phyloP scores from a whole-genome alignment of 129 eudicot genomes.

The Helichrysum umbraculigerum region DNA sequence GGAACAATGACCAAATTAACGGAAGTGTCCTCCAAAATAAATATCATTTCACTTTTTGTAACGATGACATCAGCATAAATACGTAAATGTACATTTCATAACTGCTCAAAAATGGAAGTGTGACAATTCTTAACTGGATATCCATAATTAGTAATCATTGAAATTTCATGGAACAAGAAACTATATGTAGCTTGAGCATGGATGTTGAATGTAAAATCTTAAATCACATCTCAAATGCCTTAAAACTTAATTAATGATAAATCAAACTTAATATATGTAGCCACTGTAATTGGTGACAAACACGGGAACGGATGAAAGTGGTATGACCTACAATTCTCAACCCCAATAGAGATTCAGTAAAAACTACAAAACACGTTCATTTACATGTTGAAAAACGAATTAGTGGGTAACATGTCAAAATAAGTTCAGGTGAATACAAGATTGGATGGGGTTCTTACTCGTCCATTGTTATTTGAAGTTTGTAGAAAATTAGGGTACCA shows the following conservation, averaged over 20 bases:
- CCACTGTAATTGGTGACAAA: not conserved
- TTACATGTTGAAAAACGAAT: not conserved
- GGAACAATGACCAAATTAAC: not conserved
- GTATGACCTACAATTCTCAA: not conserved
- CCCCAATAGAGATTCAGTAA: not conserved
- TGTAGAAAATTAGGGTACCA: not conserved
- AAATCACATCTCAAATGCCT: not conserved
- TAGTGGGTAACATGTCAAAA: not conserved
- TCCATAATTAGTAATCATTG: not conserved
- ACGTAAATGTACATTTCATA: not conserved
- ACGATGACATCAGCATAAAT: slow-evolving; percentile 1
- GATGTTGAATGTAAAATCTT: not conserved
- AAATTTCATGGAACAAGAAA: not conserved
- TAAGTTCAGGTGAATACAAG: not conserved
- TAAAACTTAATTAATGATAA: no score
- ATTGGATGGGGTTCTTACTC: not conserved
- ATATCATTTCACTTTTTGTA: not conserved
- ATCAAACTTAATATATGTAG: no score
- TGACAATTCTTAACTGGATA: not conserved
- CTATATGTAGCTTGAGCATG: not conserved
- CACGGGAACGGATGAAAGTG: not conserved
- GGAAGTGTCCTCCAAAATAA: not conserved
- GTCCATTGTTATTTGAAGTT: not conserved
- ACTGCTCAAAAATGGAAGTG: not conserved
- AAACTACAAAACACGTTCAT: no score